Base-by-base conservation (phyloP, 106 monocot genomes). In the Hemerocallis citrina region DNA sequence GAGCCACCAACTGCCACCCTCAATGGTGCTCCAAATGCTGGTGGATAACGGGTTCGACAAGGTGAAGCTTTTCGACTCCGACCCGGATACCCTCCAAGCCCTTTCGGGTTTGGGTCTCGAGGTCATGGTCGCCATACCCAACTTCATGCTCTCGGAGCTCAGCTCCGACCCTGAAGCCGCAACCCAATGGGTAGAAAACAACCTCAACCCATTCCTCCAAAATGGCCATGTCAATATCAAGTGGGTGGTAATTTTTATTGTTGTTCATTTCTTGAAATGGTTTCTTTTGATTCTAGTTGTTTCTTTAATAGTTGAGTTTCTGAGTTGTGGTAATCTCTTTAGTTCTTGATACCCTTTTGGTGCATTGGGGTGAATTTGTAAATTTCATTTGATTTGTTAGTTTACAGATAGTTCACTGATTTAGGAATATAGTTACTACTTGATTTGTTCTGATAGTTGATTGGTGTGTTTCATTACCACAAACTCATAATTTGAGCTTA, bases 51-150 rank as follows among this genome's bases (percentile, higher is more conserved):
- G 74, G 36, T 68, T 75, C 55, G 42, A 63, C 29, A 55, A 56
- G 62, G 74, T 75, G 62, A 75, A 75, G 62, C 62, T 75, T 7
- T 67, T 61, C 52, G 74, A 67, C 50, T 64, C 70, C 34, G 82
- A 73, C 44, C 62, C 48, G 28, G 36, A 39, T 32, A 70, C 62
- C 44, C 64, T 82, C 43, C 6, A 13, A 0, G 74, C 61, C 1
- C 47, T 82, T 33, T 59, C 70, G 11, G 76, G 76, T 23, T 54
- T 73, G 1, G 68, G 65, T 40, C 63, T 81, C 59, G 81, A 81
- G 65, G 65, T 74, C 33, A 82, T 74, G 82, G 43, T 77, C 48
- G 77, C 82, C 7, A 56, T 82, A 1, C 69, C 77, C 22, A 82
- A 82, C 50, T 66, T 57, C 82, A 73, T 73, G 69, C 70, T 77